Base-by-base conservation (phyloP, 495 filamentous ascomycete genomes). In the Hypoxylon intermedium region DNA sequence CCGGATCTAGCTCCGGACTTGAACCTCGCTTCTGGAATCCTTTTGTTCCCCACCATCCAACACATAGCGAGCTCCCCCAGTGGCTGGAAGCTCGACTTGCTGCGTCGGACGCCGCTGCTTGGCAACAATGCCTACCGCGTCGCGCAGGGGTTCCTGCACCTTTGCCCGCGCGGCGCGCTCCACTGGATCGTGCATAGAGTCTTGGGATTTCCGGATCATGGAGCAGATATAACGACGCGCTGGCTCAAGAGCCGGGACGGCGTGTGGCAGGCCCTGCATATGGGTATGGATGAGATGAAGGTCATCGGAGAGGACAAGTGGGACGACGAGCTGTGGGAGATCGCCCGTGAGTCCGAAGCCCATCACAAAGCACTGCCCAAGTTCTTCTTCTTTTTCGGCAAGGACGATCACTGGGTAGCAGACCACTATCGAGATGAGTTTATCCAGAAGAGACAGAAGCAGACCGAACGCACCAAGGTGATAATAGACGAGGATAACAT, bases 371-470 rank as follows among this genome's bases (percentile, higher is more conserved):
- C 51, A 12, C 56, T 80, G 0, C 76, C 83, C 3, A 85, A 83
- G 47, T 76, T 96, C 46, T 83, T 87, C 38, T 92, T 96, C 71
- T 92, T 90, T 56, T 97, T 93, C 74, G 92, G 84, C 1, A 67
- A 84, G 30, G 65, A 79, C 61, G 93, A 97, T 63, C 82, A 88
- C 65, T 97, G 93, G 93, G 90, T 97, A 19, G 88, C 88, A 1
- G 77, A 90, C 49, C 74, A 82, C 70, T 87, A 87, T 33, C 76
- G 93, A 28, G 89, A 96, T 67, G 84, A 82, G 45, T 83, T 97
- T 50, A 87, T 96, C 60, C 69, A 87, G 47, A 69, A 62, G 46
- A 63, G 63, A 47, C 67, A 71, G 49, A 60, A 63, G 13, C 50
- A 69, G 21, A 33, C 45, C 37, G 74, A 79, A 31, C 87, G 86